Base-by-base conservation (phyloP, 768 basidiomycete species). In the Lanmaoa pseudosensibilis region DNA sequence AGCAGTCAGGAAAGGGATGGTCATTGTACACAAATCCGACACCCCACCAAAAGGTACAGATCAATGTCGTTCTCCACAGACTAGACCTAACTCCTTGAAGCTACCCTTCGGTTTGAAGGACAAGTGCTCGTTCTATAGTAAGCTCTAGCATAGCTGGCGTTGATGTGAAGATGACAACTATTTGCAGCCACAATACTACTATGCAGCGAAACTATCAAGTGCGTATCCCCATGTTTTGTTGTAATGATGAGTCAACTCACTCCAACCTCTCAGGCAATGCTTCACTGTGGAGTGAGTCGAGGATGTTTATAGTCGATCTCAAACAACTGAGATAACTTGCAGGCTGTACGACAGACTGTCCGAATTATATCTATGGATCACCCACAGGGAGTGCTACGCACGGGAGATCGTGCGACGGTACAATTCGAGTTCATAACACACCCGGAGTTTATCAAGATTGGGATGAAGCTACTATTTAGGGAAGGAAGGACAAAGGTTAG, bases 381-480 rank as follows among this genome's bases (percentile, higher is more conserved):
- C 61, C 90, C 92, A 8, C 88, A 91, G 66, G 89, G 88, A 13
- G 78, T 96, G 37, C 77, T 99, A 30, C 86, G 96, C 19, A 99
- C 96, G 0, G 97, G 97, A 5, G 97, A 99, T 68, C 83, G 94
- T 33, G 92, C 94, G 3, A 94, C 87, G 3, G 93, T 98, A n/a
- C 82, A 83, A 34, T 98, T 98, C 64, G 92, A 98, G 74, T 96
- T 98, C 67, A 91, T 96, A 52, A 87, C 90, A 15, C 88, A 90
- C 52, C 88, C 92, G 0, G 96, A 97, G 77, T 95, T 87, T 68
- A 78, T 98, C 60, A 94, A 95, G 70, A 88, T 87, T 62, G 95
- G 95, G 27, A 92, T 92, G 87, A 93, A 94, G 73, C 78, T 96
- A 23, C 74, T 99, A 13, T 94, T 98, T 71, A 80, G 96, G 39